phyloP scores from a whole-genome alignment of 805 yeast genomes.

The Candida oleophila region DNA sequence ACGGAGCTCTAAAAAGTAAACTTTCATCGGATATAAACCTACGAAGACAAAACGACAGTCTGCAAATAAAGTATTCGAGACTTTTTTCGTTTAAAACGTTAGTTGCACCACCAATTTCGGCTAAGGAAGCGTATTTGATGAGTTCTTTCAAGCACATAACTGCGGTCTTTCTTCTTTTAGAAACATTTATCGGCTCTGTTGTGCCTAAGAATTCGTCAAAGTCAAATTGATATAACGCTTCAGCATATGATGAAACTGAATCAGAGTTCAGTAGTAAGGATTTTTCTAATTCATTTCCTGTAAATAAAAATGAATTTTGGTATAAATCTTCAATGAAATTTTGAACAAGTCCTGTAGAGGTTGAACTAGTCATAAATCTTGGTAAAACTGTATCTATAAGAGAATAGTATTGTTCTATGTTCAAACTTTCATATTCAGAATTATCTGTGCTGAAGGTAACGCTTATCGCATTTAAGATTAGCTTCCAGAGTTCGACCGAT shows the following conservation, averaged over 20 bases:
- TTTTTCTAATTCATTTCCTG: slow-evolving; percentile 52
- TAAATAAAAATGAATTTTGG: slow-evolving; percentile 58
- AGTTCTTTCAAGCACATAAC: slow-evolving; percentile 51
- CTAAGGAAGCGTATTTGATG: slow-evolving; percentile 41
- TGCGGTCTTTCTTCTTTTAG: slow-evolving; percentile 50
- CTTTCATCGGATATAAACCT: slow-evolving; percentile 63
- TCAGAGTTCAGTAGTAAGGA: slow-evolving; percentile 22
- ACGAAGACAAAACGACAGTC: slow-evolving; percentile 61
- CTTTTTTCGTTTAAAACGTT: slow-evolving; percentile 23
- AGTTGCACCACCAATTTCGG: slow-evolving; percentile 5
- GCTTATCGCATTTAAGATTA: slow-evolving; percentile 40
- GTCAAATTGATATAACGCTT: slow-evolving; percentile 37
- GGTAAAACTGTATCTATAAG: slow-evolving; percentile 45
- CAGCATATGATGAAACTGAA: slow-evolving; percentile 34
- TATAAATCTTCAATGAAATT: slow-evolving; percentile 52
- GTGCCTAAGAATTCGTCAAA: slow-evolving; percentile 60
- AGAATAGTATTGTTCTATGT: slow-evolving; percentile 41
- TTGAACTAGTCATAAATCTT: slow-evolving; percentile 10
- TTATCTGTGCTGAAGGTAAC: slow-evolving; percentile 32
- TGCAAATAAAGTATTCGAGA: slow-evolving; percentile 45
- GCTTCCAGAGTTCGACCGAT: slow-evolving; percentile 34
- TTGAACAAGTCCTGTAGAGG: slow-evolving; percentile 31
- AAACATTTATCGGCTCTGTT: slow-evolving; percentile 47
- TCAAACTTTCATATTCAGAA: slow-evolving; percentile 41
- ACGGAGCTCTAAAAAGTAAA: slow-evolving; percentile 60